Base-by-base conservation (phyloP, 805 yeast species). In the Maudiozyma barnettii region DNA sequence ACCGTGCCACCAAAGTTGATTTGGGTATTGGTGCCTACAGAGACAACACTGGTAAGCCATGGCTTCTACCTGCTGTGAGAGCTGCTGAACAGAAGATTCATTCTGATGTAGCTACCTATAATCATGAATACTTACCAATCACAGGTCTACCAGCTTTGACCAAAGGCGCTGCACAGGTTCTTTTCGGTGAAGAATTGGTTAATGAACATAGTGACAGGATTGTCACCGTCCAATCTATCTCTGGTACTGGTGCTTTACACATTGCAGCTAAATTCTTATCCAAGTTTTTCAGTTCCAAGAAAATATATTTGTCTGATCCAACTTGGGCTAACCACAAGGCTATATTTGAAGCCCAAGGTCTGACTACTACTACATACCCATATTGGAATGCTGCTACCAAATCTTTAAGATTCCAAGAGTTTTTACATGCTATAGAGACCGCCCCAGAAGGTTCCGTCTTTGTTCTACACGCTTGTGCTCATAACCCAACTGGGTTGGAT, bases 291-390 rank as follows among this genome's bases (percentile, higher is more conserved):
- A 53, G 52, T 1, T 56, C 69, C 63, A 45, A 35, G 18, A 45
- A 43, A 6, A 73, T 90, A 43, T 88, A 87, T 65, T 62, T 90
- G 45, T 84, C 95, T 13, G 70, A 76, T 49, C 99, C 99, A 54
- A 89, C 98, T n/a, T 91, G 99, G 99, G 95, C 93, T 45, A 93
- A 93, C 72, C 99, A 91, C 70, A 74, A 76, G 64, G 89, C 82
- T 64, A 85, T 91, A 55, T 93, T 90, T 65, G 73, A 76, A 54
- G 69, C 76, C 46, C 72, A 78, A 51, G 96, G 95, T 5, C 72
- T 86, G 46, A 69, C 74, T 54, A 81, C 83, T 37, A 79, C 72
- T 35, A 66, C 72, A 16, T 91, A 93, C 64, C 89, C 96, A 21
- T 91, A 93, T 74, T 93, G 95, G 90, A 77, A 91, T 61, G 71